Evolutionary conservation across 805 yeast genomes (phyloP), one percentile per base, ranked within the genome.

Genomic region (Suhomyces xylopsoci): DNA sequence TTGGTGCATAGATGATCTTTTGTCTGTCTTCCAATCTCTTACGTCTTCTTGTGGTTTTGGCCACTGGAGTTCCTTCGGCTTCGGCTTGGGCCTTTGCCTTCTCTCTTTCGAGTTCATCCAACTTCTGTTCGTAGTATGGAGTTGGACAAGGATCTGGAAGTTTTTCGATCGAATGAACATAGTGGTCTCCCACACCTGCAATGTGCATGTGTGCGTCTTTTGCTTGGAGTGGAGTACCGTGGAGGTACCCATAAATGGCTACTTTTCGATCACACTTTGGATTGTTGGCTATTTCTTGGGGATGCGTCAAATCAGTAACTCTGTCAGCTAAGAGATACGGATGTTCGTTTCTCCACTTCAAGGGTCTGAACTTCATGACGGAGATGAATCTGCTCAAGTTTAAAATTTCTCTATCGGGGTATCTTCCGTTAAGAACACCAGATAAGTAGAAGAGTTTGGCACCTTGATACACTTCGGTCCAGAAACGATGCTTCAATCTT

Each of bases 61-160:
- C 79, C 15, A 38, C 24, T 3, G 79, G 62, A 3, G 73, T 69
- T 51, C 80, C 83, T 8, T 87, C 88, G 19, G 79, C 78, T 48
- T 79, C 85, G 7, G 80, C 82, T n/a, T 87, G 87, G 47, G 78
- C 74, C 62, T 84, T 86, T 43, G 83, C 81, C 56, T 77, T 81
- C 63, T 89, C 96, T 63, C 93, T 76, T 71, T 88, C 94, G 40
- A 80, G 65, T 40, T 90, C 97, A 57, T 89, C 96, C 38, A 90
- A 73, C 61, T 81, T 87, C 67, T 91, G 96, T 67, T 91, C 96
- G 60, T 79, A 90, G 63, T 82, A 88, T 2, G 99, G 99, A 0
- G 99, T 93, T 28, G 99, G 99, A 67, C 99, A 96, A 17, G 99
- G 99, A 75, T 94, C 99, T 2, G 98, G 97, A 50, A 94, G 77